Base-by-base conservation (phyloP, 2,329 filamentous ascomycete species). In the Cryphonectria radicalis region DNA sequence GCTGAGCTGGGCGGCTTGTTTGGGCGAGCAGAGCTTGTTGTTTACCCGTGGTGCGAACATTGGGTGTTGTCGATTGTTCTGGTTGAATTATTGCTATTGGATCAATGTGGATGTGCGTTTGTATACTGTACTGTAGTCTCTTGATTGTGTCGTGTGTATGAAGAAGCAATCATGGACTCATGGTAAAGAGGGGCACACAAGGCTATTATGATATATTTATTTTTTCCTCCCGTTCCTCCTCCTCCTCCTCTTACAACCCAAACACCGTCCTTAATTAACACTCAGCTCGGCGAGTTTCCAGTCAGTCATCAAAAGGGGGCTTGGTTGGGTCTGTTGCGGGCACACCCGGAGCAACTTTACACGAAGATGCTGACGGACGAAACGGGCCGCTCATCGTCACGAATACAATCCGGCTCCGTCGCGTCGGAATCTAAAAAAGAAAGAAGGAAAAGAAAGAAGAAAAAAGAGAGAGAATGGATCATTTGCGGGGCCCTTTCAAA, bases 21-120 rank as follows among this genome's bases (percentile, higher is more conserved):
- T 75, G 11, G 77, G 74, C 28, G 76, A 78, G 72, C 76, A 78
- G 69, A 78, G 70, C 66, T 68, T 77, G 66, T 69, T 75, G 63
- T 75, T 76, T 67, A 76, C 74, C 70, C 73, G 71, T 63, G 76
- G 69, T 40, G 77, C 76, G 43, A 79, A 75, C 79, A 80, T 81
- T 22, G 66, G 66, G 7, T 50, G 43, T 8, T 55, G 65, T 11
- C 65, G 69, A 65, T 42, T 40, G 32, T 28, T 40, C 17, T 62
- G 59, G 55, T 14, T 64, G 8, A 19, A 55, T n/a, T 46, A 64
- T 25, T 67, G 50, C 13, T 63, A 62, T 32, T 57, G 55, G 53
- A 11, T 66, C 53, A 64, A 25, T 53, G 25, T 50, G 63, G 66
- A 11, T 53, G 53, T 7, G n/a, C 32, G 19, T 32, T 32, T 46